These are phyloP conservation scores for Phytophthora sp. DNA, from an alignment of 352 stramenopile species.

Conservation along the genomic window DNA sequence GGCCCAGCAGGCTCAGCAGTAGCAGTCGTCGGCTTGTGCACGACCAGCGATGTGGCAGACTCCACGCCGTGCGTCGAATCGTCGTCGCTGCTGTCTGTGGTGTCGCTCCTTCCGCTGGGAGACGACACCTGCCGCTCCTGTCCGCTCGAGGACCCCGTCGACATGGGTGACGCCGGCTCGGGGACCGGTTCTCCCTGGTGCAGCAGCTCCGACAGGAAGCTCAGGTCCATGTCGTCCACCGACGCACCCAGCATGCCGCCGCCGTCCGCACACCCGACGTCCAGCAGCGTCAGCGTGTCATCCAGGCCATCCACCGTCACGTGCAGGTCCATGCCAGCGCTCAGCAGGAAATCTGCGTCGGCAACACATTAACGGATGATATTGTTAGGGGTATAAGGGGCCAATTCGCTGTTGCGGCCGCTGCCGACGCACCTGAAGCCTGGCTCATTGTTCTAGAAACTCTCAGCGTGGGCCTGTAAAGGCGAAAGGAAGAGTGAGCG, in stretches of 20 bases:
- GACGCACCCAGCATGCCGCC: slow-evolving; percentile 14
- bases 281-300: slow-evolving; percentile 27
- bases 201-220: slow-evolving; percentile 35
- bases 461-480: not conserved
- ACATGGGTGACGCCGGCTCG: slow-evolving; percentile 19
- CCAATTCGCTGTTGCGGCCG: too few relatives aligned
- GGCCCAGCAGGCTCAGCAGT: not conserved
- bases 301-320: slow-evolving; percentile 22
- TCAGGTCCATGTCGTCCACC: slow-evolving; percentile 38
- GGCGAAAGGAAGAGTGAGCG: slow-evolving; percentile 20
- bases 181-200: slow-evolving; percentile 22
- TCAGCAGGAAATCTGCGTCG: slow-evolving; percentile 23
- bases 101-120: slow-evolving; percentile 27
- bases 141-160: slow-evolving; percentile 14
- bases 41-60: not conserved
- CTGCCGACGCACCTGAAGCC: slow-evolving; percentile 14
- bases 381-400: not conserved
- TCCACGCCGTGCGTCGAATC: not conserved
- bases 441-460: slow-evolving; percentile 23
- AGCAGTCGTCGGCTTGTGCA: not conserved
- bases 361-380: not conserved
- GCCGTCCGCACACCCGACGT: slow-evolving; percentile 3
- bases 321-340: slow-evolving; percentile 26
- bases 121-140: slow-evolving; percentile 18
- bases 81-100: slow-evolving; percentile 26